Evolutionary conservation across 805 yeast species (phyloP).

Genomic region (Kodamaea nitidulidarum): DNA sequence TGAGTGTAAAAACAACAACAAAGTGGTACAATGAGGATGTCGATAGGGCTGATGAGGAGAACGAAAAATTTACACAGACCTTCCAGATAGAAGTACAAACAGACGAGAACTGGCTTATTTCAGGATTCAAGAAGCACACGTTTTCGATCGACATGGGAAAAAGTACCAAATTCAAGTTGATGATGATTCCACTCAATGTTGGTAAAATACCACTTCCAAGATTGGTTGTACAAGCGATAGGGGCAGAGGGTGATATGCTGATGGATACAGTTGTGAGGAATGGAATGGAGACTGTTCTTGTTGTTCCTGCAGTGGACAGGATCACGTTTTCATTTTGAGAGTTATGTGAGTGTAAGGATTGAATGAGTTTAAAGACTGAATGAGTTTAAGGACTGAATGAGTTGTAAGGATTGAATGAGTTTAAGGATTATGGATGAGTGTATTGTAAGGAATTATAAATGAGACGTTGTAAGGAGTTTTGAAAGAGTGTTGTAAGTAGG

Average conservation of each 20-base stretch:
- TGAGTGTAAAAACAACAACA: constrained; percentile 42
- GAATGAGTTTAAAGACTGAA: not conserved
- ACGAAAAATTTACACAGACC: constrained; percentile 2
- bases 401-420: too few species aligned
- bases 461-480: too few species aligned
- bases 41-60: too few species aligned
- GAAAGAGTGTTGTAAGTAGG: too few species aligned
- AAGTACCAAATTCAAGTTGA: constrained; percentile 30
- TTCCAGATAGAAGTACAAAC: constrained; percentile 48
- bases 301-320: constrained; percentile 65
- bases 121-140: constrained; percentile 60
- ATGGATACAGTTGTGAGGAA: constrained; percentile 66
- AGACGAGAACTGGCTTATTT: constrained; percentile 74
- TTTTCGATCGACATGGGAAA: constrained; percentile 35
- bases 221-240: constrained; percentile 37
- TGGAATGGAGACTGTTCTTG: constrained; percentile 62
- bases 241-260: constrained; percentile 26
- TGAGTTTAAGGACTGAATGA: too few species aligned
- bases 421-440: too few species aligned
- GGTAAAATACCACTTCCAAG: constrained; percentile 72
- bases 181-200: constrained; percentile 67
- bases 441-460: too few species aligned
- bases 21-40: constrained; percentile 37
- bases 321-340: constrained; percentile 54
- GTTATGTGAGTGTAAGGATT: too few species aligned